These are phyloP conservation scores for Claviceps pusilla DNA, from an alignment of 2,329 filamentous ascomycete species.

Conservation along the genomic window DNA sequence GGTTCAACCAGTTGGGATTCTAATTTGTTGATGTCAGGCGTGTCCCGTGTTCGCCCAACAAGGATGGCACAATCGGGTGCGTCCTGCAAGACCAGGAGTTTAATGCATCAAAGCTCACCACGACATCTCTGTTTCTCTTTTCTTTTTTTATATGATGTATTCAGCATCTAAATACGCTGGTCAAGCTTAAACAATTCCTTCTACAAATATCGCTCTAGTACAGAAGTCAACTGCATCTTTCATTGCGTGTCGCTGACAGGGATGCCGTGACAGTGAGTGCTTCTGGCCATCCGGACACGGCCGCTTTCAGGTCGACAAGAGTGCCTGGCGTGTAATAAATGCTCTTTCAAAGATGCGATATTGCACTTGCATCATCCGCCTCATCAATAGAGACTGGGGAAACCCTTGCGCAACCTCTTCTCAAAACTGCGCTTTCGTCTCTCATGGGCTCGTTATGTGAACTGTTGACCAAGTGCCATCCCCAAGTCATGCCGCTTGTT, in stretches of 20 bases:
- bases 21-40: not conserved
- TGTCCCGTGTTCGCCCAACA: not conserved
- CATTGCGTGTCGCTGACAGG: not conserved
- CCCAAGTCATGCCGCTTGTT: not conserved
- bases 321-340: not conserved
- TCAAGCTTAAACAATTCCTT: not conserved
- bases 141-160: not conserved
- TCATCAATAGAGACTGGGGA: not conserved
- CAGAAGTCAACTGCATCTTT: not conserved
- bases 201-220: not conserved
- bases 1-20: not conserved
- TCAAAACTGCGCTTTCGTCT: not conserved
- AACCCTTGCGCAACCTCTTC: not conserved
- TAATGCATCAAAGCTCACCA: not conserved
- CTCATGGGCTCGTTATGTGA: not conserved
- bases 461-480: not conserved
- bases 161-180: not conserved
- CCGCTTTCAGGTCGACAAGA: not conserved
- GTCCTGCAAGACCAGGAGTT: not conserved
- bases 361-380: not conserved
- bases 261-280: not conserved
- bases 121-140: not conserved
- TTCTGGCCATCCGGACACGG: not conserved
- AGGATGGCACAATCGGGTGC: not conserved
- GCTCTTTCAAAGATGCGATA: not conserved